Conservation (phyloP, 1,284 basidiomycete species). For the Trichosporon sp. region DNA sequence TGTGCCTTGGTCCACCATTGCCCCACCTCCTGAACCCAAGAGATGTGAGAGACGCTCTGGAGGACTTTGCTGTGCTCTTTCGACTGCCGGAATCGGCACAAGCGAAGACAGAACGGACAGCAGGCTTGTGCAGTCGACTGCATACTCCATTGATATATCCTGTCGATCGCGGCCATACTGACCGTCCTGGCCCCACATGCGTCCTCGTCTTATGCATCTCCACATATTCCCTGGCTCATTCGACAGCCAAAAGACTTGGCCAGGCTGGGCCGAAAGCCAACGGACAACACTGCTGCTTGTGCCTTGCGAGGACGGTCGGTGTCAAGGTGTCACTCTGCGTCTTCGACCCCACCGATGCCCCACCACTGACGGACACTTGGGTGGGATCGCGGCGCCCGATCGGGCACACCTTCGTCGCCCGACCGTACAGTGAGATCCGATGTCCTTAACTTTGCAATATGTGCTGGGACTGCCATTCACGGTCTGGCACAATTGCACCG, state of each 20-base stretch:
- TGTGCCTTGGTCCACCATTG: no score
- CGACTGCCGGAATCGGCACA: background rate
- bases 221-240: no score
- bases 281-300: no score
- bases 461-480: background rate
- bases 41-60: background rate
- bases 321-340: background rate
- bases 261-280: no score
- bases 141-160: background rate
- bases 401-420: background rate
- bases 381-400: background rate
- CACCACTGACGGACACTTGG: no score
- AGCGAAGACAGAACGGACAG: background rate
- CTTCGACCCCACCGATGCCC: background rate
- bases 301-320: no score
- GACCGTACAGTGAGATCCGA: background rate
- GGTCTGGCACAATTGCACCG: background rate
- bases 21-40: no score
- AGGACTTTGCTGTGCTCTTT: background rate
- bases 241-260: no score
- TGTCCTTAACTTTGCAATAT: background rate
- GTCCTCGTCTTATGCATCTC: background rate
- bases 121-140: background rate
- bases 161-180: background rate
- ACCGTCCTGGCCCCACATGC: background rate